Base-by-base conservation (phyloP, 805 yeast genomes). In the Candida insectorum region DNA sequence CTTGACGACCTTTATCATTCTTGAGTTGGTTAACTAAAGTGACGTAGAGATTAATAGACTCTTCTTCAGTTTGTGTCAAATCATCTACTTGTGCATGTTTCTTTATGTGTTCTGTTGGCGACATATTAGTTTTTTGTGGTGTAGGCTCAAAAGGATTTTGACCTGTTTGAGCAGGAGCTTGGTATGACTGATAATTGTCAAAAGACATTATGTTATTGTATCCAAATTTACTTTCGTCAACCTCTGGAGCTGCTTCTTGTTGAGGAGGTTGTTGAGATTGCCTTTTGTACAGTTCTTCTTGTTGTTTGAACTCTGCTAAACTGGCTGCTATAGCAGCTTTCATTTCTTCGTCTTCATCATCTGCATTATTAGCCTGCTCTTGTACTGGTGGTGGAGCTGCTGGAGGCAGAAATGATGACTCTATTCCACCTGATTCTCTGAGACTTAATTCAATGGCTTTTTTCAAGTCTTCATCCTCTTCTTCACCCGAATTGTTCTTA, bases 281-380 rank as follows among this genome's bases (percentile, higher is more conserved):
- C 19, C 28, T 26, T 29, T 48, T 41, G 15, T 41, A 31, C 9
- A 37, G 25, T 24, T 39, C 32, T 34, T 53, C 55, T 37, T 60
- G 55, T 6, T 43, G 48, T 43, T 82, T 75, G 52, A 83, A 69
- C 38, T 89, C 97, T 33, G 71, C 71, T 41, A 93, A 67, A 56
- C 96, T 86, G 1, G 96, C 96, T 11, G 84, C 95, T 37, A 93
- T 91, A 0, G 97, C 98, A 1, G 93, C 95, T 54, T 79, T 85
- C 79, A 91, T 75, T 23, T 87, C 96, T 24, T 82, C 91, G 28
- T 66, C 73, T 50, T 88, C 95, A 13, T 77, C 85, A 11, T 56
- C 63, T 2, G 41, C 52, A 5, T 38, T 26, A 5, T 32, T 23
- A 39, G 43, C 20, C 5, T 11, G 18, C 26, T 20, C 24, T 14